Evolutionary conservation across 768 basidiomycete species (phyloP), one percentile per base, ranked within the genome.

Genomic region (Chiua virens): DNA sequence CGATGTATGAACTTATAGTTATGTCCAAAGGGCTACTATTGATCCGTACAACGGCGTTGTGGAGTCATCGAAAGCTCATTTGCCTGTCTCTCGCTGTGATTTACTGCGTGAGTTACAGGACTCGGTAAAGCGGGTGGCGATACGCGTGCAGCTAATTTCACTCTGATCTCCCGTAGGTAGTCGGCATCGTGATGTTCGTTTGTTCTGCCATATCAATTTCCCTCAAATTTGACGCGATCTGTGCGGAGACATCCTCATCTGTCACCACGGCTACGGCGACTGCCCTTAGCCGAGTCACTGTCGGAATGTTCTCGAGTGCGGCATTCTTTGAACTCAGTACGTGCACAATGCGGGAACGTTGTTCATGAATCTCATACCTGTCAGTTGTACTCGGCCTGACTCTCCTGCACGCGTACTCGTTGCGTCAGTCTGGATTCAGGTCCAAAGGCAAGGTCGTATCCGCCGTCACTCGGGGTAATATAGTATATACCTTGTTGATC

Each of bases 281-380:
- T 3, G 8, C 35, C n/a, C 55, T 56, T 11, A 56, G 55, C 13
- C 38, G 3, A 5, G 47, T 45, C 35, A 49, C 47, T 3, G 40
- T 56, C 2, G 45, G 54, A 4, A 36, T 56, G 42, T 56, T 56
- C 41, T 56, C 42, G 6, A 41, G 54, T 5, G 45, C 54, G 21
- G 48, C 48, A 23, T 57, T 40, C 8, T 57, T 56, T 17, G 55
- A 57, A 27, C 45, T 57, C 20, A 44, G 55, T 55, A 15, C 30
- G 54, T 39, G n/a, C 18, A 27, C 13, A 21, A 25, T 18, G 13
- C n/a, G 15, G 8, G 3, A 8, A 34, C 8, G 5, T 15, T 15
- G 8, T n/a, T 30, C 10, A 14, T 30, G 11, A 30, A 25, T 39
- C 18, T 27, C 8, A 14, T 11, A 14, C 9, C 17, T 3, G 3